These are phyloP conservation scores for Nematodospora valgi DNA, from an alignment of 805 yeast species.

Conservation along the genomic window DNA sequence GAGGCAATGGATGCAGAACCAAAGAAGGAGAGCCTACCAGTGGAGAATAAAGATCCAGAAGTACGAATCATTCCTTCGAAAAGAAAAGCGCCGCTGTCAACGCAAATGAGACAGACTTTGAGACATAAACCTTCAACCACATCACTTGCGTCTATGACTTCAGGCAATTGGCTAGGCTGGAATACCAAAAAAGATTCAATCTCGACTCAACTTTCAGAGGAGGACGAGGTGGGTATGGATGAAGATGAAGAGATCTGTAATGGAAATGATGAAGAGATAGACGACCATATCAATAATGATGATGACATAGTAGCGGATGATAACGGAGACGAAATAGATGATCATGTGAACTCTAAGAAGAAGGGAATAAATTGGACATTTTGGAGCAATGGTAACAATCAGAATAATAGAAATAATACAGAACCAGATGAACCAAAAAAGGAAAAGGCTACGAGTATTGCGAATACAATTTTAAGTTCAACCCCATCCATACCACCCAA, in stretches of 20 bases:
- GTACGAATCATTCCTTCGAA: no score
- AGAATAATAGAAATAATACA: not conserved
- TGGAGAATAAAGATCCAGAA: no score
- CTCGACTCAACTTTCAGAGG: constrained; percentile 6
- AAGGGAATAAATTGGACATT: constrained; percentile 32
- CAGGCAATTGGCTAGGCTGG: constrained; percentile 29
- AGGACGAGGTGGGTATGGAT: constrained; percentile 6
- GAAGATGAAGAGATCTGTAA: constrained; percentile 9
- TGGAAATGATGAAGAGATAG: constrained; percentile 12
- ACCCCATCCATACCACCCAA: constrained; percentile 25
- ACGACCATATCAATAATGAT: constrained; percentile 18
- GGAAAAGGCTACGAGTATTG: constrained; percentile 9
- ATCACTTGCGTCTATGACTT: constrained; percentile 22
- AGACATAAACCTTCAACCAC: constrained; percentile 19
- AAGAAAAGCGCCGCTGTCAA: no score
- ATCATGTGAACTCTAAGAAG: constrained; percentile 23
- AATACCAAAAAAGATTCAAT: constrained; percentile 2
- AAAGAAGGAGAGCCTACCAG: no score
- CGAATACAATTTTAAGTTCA: constrained; percentile 32
- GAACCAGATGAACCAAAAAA: not conserved
- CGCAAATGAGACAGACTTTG: no score
- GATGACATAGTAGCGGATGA: constrained; percentile 21
- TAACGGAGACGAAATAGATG: constrained; percentile 32
- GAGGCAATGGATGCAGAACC: no score
- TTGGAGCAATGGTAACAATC: constrained; percentile 22